Percentiles rank a stretch among this genome's conserved stretches.
Conservation (phyloP, 163 green algal genomes). For the Trebouxia gelatinosa region DNA sequence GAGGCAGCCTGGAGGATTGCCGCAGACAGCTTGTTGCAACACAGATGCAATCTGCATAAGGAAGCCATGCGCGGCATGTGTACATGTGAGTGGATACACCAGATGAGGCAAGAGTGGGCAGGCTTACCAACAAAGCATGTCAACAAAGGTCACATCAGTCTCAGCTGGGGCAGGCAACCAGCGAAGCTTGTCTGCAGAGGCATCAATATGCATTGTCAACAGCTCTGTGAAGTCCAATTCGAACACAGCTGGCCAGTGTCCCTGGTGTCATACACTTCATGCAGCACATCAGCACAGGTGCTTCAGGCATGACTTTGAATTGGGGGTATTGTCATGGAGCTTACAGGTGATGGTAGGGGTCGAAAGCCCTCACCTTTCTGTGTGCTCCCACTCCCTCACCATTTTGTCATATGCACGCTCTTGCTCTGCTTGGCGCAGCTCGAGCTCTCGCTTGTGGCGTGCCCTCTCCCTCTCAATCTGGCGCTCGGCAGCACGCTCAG, state of each 20-base stretch:
- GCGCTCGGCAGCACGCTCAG: conserved; percentile 27
- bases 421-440: conserved; percentile 37
- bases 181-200: conserved; percentile 8
- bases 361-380: conserved; percentile 55
- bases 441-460: conserved; percentile 37
- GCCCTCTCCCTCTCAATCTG: conserved; percentile 44
- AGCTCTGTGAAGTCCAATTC: no score
- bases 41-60: no score
- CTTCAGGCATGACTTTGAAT: no score
- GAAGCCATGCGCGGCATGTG: no score
- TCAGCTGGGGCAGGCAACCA: conserved; percentile 28
- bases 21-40: no score
- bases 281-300: no score
- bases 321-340: no score
- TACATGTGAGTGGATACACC: no score
- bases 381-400: conserved; percentile 59
- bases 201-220: conserved; percentile 19
- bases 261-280: no score
- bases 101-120: not conserved
- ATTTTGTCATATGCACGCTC: conserved; percentile 46
- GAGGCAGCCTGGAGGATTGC: no score
- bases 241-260: no score
- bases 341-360: not conserved
- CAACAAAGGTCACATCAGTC: conserved; percentile 20
- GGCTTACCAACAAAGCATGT: conserved; percentile 19